Evolutionary conservation across 768 basidiomycete genomes (phyloP).

Genomic region (Asterophora lycoperdoides): DNA sequence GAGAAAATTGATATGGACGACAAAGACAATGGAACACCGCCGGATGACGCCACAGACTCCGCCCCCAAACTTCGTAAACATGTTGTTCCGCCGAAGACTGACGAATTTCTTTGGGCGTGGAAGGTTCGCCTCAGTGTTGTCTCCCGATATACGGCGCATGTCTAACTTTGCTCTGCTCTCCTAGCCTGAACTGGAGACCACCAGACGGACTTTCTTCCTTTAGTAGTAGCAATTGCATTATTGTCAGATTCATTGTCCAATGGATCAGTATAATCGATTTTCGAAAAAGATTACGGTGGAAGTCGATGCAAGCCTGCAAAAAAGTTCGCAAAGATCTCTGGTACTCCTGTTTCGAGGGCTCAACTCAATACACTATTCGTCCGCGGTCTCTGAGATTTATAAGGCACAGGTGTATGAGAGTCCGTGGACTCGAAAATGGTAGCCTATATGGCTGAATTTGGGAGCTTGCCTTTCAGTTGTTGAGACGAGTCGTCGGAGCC

Average conservation of each 20-base stretch:
- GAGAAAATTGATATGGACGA: neutral
- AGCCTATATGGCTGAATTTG: constrained; percentile 27
- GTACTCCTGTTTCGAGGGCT: neutral
- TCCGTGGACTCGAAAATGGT: constrained; percentile 19
- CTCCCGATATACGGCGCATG: neutral
- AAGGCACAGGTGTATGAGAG: constrained; percentile 14
- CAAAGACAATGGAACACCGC: constrained; percentile 22
- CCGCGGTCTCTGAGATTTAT: neutral
- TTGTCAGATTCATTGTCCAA: neutral
- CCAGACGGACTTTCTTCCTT: constrained; percentile 89
- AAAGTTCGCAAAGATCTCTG: neutral
- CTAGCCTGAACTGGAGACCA: constrained; percentile 92
- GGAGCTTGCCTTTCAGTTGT: too few species aligned
- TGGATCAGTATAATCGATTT: neutral
- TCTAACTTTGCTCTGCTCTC: constrained; percentile 1
- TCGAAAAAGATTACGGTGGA: neutral
- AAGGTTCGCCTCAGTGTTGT: constrained; percentile 51
- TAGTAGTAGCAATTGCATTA: constrained; percentile 31
- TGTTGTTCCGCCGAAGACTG: constrained; percentile 57
- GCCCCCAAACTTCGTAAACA: constrained; percentile 24
- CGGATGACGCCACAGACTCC: constrained; percentile 15
- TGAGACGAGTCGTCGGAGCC: too few species aligned
- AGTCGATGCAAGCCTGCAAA: neutral
- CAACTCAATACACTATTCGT: neutral
- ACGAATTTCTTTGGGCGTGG: constrained; percentile 87